Conservation (phyloP, 306 rosid species). For the Nissolia schottii region DNA sequence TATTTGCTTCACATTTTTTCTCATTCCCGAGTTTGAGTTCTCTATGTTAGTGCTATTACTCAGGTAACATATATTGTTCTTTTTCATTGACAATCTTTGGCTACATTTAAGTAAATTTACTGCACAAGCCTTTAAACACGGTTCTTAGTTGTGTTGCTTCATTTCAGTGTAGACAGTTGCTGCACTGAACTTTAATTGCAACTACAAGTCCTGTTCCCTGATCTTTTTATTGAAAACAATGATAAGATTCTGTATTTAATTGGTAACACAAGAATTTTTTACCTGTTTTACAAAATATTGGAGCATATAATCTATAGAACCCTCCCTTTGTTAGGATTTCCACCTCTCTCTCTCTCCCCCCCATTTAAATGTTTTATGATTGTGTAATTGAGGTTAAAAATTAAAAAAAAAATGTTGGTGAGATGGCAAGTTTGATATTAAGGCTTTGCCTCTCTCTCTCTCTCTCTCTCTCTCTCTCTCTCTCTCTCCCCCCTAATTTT, state of each 20-base stretch:
- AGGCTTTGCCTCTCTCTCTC: no score
- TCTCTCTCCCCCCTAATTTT: no score
- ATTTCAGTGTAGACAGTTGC: background rate
- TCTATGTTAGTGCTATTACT: no score
- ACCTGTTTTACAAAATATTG: background rate
- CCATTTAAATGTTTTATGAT: background rate
- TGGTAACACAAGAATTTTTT: background rate
- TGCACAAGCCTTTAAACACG: background rate
- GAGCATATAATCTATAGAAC: background rate
- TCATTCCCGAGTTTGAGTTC: no score
- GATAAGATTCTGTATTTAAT: background rate
- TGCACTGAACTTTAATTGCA: background rate
- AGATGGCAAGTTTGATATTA: no score
- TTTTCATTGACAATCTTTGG: background rate
- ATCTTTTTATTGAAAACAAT: background rate
- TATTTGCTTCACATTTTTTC: no score
- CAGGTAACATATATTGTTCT: no score
- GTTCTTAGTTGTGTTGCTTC: background rate
- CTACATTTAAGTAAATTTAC: background rate
- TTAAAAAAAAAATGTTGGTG: no score
- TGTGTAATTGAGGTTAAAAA: background rate
- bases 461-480: no score
- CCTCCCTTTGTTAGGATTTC: background rate
- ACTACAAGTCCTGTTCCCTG: background rate
- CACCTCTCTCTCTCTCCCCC: background rate